phyloP scores from a whole-genome alignment of 2,329 filamentous ascomycete species.

The Nectriaceae sp. region DNA sequence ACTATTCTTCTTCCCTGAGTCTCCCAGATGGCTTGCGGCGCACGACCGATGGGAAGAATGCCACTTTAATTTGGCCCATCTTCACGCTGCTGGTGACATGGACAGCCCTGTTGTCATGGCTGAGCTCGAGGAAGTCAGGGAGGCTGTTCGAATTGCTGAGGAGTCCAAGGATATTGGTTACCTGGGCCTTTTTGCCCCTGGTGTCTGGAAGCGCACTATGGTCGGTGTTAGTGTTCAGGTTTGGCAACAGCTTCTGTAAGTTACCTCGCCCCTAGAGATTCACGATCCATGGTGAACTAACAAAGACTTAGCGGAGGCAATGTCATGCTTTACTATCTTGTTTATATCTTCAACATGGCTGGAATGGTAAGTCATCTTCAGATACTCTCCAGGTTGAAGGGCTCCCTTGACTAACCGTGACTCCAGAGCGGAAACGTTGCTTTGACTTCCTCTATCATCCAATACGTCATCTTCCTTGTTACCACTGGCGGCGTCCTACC shows the following conservation, averaged over 20 bases:
- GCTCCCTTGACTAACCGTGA: background rate
- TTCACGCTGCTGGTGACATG: conserved; percentile 58
- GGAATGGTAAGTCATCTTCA: conserved; percentile 37
- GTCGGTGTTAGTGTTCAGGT: conserved; percentile 54
- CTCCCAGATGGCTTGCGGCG: conserved; percentile 64
- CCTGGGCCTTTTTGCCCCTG: conserved; percentile 46
- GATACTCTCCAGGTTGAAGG: background rate
- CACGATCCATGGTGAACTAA: conserved; percentile 13
- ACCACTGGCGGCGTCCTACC: conserved; percentile 53
- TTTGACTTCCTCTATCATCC: conserved; percentile 53
- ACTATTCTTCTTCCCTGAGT: conserved; percentile 62
- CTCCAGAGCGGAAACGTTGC: conserved; percentile 31
- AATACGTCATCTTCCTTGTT: conserved; percentile 57
- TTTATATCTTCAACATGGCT: conserved; percentile 65
- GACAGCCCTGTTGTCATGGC: conserved; percentile 57
- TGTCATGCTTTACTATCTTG: conserved; percentile 60
- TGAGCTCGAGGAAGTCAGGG: conserved; percentile 56
- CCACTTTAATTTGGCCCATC: conserved; percentile 52
- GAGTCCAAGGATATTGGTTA: conserved; percentile 42
- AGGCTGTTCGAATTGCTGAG: conserved; percentile 39
- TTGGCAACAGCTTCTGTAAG: conserved; percentile 52
- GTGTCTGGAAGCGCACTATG: conserved; percentile 52
- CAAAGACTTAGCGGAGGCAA: conserved; percentile 44
- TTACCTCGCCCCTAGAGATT: background rate
- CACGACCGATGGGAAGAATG: conserved; percentile 62